These are phyloP conservation scores for Lasiosphaeria hispida DNA, from an alignment of 495 filamentous ascomycete genomes.

Conservation along the genomic window DNA sequence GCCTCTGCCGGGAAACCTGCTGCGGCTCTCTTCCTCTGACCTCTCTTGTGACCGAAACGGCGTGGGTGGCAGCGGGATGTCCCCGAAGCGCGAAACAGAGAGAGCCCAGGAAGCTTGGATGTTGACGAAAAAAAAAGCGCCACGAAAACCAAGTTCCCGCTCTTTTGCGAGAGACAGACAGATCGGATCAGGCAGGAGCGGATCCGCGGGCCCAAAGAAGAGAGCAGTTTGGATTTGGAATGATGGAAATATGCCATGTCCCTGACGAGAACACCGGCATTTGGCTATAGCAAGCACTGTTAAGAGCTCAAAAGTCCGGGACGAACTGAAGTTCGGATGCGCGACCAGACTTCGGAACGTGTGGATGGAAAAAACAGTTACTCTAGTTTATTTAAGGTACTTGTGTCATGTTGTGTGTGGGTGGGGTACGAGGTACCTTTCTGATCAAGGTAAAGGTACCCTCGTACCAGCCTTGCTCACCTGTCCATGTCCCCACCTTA, in stretches of 20 bases:
- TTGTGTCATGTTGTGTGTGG: too few species aligned
- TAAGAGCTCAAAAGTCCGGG: constrained; percentile 27
- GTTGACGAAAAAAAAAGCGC: neutral
- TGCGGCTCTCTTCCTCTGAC: too few species aligned
- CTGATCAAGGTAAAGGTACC: too few species aligned
- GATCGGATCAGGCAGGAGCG: constrained; percentile 15
- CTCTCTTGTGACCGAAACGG: too few species aligned
- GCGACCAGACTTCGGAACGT: constrained; percentile 22
- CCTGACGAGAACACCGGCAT: constrained; percentile 27
- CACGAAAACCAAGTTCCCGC: constrained; percentile 1
- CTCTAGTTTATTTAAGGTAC: constrained; percentile 15
- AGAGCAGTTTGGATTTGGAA: constrained; percentile 12
- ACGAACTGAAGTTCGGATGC: constrained; percentile 29
- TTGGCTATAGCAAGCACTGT: constrained; percentile 28
- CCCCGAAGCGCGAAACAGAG: too few species aligned
- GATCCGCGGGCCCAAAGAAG: neutral
- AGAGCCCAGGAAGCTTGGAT: neutral
- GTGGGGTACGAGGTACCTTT: too few species aligned
- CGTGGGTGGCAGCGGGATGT: too few species aligned
- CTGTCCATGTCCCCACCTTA: too few species aligned
- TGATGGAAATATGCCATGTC: constrained; percentile 1
- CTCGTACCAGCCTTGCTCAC: too few species aligned
- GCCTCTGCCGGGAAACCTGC: too few species aligned
- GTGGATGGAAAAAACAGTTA: constrained; percentile 10
- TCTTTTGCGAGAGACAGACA: neutral